Conservation (phyloP, 768 basidiomycete genomes). For the Collybia sp. region DNA sequence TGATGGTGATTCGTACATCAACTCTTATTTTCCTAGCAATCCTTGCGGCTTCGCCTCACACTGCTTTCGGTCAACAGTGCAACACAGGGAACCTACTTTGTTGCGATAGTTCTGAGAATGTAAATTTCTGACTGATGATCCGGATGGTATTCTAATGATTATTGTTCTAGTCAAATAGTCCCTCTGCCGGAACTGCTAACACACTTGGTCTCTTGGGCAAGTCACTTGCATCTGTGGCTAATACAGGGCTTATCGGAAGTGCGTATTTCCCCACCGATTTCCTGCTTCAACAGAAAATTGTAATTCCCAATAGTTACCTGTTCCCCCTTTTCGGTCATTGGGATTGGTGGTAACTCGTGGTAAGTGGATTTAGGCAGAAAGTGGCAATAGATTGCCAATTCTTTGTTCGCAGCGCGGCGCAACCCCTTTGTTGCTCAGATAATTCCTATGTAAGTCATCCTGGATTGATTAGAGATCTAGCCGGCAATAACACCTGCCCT, state of each 20-base stretch:
- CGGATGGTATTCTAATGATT: background rate
- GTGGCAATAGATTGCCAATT: background rate
- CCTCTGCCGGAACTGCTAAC: background rate
- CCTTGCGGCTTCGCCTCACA: conserved; percentile 17
- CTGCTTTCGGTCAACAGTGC: conserved; percentile 16
- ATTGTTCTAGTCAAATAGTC: conserved; percentile 9
- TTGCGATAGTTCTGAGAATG: conserved; percentile 17
- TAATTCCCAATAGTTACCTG: conserved; percentile 15
- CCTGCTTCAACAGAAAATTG: background rate
- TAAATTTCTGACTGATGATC: too few species aligned
- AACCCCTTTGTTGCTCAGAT: conserved; percentile 25
- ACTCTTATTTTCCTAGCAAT: background rate
- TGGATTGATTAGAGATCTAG: too few species aligned
- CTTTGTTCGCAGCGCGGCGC: conserved; percentile 10
- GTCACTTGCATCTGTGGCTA: conserved; percentile 6
- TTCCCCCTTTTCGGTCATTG: conserved; percentile 23
- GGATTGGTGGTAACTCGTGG: conserved; percentile 17
- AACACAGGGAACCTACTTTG: conserved; percentile 24
- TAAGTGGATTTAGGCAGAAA: background rate
- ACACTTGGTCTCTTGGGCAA: conserved; percentile 22
- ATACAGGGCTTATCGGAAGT: conserved; percentile 15
- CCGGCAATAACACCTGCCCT: background rate
- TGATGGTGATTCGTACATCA: too few species aligned
- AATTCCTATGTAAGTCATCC: conserved; percentile 18
- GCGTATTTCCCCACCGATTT: background rate